Percentiles rank a stretch among this genome's conserved stretches.
Conservation (phyloP, 441 rosid species). For the Syzygium malaccense region DNA sequence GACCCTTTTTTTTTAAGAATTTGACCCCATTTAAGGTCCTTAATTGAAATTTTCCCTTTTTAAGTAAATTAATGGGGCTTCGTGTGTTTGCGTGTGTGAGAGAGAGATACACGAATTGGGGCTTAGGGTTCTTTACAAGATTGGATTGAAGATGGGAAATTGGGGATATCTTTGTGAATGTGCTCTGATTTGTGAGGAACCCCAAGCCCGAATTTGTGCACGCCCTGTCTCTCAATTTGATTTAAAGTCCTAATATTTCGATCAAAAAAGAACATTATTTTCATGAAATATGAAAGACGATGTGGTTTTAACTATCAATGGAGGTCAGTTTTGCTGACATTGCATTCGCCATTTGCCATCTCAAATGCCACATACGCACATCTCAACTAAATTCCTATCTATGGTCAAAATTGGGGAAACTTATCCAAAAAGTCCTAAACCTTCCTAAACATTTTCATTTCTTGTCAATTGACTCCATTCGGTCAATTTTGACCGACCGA, state of each 20-base stretch:
- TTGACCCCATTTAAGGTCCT: too few species aligned
- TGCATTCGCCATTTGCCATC: not conserved
- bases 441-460: too few species aligned
- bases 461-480: too few species aligned
- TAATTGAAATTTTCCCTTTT: too few species aligned
- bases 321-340: not conserved
- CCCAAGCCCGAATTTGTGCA: not conserved
- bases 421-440: too few species aligned
- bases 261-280: not conserved
- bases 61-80: not conserved
- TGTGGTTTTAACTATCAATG: not conserved
- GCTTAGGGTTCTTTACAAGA: not conserved
- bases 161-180: not conserved
- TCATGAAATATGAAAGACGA: not conserved
- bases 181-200: not conserved
- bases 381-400: not conserved
- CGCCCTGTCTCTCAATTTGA: not conserved
- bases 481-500: too few species aligned
- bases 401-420: not conserved
- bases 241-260: not conserved
- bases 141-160: not conserved
- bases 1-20: too few species aligned
- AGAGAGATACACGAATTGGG: too few species aligned
- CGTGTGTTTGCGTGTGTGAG: not conserved
- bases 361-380: not conserved